Evolutionary conservation across 2,329 filamentous ascomycete species (phyloP), one percentile per base, ranked within the genome.

Genomic region (Talaromyces sp.): DNA sequence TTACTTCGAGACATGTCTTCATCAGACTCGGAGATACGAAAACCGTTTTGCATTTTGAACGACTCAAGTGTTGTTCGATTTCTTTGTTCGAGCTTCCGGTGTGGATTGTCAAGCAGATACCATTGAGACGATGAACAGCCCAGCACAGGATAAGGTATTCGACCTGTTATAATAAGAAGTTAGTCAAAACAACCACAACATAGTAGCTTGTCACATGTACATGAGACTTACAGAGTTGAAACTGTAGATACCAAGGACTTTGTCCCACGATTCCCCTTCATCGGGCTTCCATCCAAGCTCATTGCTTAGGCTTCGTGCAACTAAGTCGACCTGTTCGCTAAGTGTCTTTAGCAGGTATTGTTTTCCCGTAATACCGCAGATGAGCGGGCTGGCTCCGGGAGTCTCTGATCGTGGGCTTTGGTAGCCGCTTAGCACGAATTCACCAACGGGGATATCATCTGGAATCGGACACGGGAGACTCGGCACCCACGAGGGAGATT

Each of bases 111-210:
- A 86, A 88, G 68, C 87, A 83, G 67, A 92, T 85, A 65, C 89
- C 90, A 45, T 86, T 86, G 19, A 91, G 77, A 61, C 89, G 84
- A 73, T 91, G 90, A 19, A 89, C 82, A 4, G 89, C 87, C 81
- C 89, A 89, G 27, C 84, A 84, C 27, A 90, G 77, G 3, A 88
- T 85, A 67, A 91, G 80, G 68, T 88, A 90, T 77, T 92, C 89
- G 66, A 92, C 85, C 84, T 89, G 45, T 13, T 25, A 49, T 25
- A 6, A 2, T 2, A 47, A 13, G 5, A 5, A 22, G 22, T 49
- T 27, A 49, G 22, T 13, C n/a, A 49, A 25, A 6, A 2, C 11
- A 27, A 49, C 15, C 7, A 25, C 22, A 2, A 11, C 45, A 13
- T 25, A 49, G 1, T 2, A 27, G 22, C 19, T 2, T 25, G 7